Evolutionary conservation across 2,329 filamentous ascomycete genomes (phyloP).

Genomic region (Fusarium xyrophilum): DNA sequence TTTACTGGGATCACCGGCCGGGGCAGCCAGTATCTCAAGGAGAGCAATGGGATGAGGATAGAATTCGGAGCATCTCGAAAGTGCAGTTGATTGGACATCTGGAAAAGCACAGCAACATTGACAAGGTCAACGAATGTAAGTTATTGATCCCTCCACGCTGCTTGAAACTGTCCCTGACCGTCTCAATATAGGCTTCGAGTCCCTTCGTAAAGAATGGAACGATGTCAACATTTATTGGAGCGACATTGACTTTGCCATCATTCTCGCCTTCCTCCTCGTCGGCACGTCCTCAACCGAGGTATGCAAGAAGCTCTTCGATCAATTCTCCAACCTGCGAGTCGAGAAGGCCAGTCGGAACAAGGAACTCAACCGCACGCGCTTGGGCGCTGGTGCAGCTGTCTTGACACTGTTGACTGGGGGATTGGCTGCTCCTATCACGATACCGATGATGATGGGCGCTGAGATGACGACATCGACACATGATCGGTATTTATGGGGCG

Average conservation of each 20-base stretch:
- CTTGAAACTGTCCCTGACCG: background rate
- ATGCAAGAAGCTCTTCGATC: conserved; percentile 9
- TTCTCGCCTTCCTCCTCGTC: background rate
- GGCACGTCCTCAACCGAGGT: background rate
- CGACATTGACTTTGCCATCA: conserved; percentile 15
- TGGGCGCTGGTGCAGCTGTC: conserved; percentile 12
- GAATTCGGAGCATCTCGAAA: background rate
- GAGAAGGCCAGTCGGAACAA: conserved; percentile 10
- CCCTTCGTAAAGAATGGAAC: background rate
- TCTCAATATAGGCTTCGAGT: background rate
- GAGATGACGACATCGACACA: background rate
- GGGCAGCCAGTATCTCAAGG: background rate
- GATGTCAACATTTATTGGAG: conserved; percentile 19
- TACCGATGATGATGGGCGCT: background rate
- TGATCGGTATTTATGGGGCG: background rate
- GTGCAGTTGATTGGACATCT: conserved; percentile 7
- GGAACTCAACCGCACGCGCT: background rate
- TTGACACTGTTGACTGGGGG: background rate
- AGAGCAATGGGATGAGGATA: background rate
- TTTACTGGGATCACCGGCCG: conserved; percentile 10
- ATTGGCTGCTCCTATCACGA: background rate
- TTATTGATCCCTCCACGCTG: rapidly evolving
- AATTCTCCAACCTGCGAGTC: conserved; percentile 2
- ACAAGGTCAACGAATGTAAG: background rate
- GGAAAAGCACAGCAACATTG: background rate